phyloP scores from a whole-genome alignment of 106 monocot species.

The Dendrobium nobile region DNA sequence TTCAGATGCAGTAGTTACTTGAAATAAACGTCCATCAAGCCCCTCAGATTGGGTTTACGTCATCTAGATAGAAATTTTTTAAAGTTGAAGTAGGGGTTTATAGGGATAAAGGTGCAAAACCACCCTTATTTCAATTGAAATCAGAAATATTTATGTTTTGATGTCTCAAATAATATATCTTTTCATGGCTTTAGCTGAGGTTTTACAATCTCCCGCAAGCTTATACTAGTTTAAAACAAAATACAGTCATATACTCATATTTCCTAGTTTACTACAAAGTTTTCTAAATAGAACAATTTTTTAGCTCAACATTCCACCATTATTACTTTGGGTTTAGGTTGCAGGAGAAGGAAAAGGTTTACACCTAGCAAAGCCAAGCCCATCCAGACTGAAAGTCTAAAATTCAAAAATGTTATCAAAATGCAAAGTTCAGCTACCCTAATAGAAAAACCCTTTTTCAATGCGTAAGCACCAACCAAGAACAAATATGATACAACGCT shows the following conservation, averaged over 20 bases:
- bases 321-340: too few relatives aligned
- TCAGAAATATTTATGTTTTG: neutral
- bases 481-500: neutral
- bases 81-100: neutral
- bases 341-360: neutral
- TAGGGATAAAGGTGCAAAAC: neutral
- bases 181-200: neutral
- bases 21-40: neutral
- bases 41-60: neutral
- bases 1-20: neutral
- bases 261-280: neutral
- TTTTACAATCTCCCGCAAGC: too few relatives aligned
- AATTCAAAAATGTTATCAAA: too few relatives aligned
- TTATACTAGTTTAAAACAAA: too few relatives aligned
- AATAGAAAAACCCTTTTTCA: too few relatives aligned
- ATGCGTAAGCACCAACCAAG: neutral
- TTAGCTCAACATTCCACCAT: too few relatives aligned
- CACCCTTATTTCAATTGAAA: neutral
- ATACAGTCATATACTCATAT: neutral
- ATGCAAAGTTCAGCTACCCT: too few relatives aligned
- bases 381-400: neutral
- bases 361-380: neutral
- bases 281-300: too few relatives aligned
- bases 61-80: neutral
- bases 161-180: neutral